phyloP scores from a whole-genome alignment of 2,329 filamentous ascomycete genomes.

The Xylariales sp. region DNA sequence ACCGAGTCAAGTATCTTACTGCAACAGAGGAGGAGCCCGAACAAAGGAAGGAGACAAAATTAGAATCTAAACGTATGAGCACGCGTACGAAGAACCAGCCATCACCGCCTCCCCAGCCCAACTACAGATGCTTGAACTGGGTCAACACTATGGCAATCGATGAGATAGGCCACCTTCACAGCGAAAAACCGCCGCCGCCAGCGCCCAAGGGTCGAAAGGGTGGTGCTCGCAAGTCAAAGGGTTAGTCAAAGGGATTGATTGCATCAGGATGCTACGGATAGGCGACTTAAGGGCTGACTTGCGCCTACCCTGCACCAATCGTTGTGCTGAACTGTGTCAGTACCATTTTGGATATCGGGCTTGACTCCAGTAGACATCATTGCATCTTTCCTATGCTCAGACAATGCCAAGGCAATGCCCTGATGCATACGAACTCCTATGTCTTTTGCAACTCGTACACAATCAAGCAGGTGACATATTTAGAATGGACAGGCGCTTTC shows the following conservation, averaged over 20 bases:
- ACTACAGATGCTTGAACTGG: constrained; percentile 49
- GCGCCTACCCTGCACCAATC: no score
- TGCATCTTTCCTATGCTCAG: no score
- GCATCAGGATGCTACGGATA: no score
- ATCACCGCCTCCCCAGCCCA: constrained; percentile 37
- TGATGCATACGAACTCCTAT: no score
- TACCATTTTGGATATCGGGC: no score
- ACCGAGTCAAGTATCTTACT: constrained; percentile 68
- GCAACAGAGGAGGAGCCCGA: constrained; percentile 35
- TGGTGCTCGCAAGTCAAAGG: constrained; percentile 33
- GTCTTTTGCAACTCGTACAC: no score
- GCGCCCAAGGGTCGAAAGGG: constrained; percentile 47
- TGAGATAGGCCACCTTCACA: constrained; percentile 54
- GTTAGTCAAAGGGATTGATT: not conserved
- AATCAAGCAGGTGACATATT: no score
- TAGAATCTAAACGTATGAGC: constrained; percentile 35
- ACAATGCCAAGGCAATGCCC: no score
- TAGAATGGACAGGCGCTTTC: not conserved
- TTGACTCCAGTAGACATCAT: no score
- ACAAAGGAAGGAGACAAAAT: constrained; percentile 25
- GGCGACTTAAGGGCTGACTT: no score
- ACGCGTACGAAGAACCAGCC: constrained; percentile 42
- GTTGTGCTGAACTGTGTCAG: no score
- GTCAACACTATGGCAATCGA: constrained; percentile 54
- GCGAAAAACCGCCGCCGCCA: constrained; percentile 48